Base-by-base conservation (phyloP, 2,329 filamentous ascomycete species). In the Tympanopsis confertula region DNA sequence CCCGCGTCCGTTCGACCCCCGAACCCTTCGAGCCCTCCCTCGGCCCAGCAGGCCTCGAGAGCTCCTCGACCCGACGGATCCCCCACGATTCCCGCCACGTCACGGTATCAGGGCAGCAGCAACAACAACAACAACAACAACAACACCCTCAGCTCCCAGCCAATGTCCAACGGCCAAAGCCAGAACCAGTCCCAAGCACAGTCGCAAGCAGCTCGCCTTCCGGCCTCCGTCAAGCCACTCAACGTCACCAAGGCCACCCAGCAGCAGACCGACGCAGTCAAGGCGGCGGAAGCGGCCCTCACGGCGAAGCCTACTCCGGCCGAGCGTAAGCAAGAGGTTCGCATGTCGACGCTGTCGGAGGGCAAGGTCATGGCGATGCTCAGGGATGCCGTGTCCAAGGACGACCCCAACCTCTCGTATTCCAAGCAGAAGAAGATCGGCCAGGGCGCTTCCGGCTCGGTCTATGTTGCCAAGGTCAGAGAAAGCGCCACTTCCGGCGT, bases 371-470 rank as follows among this genome's bases (percentile, higher is more conserved):
- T 98, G 91, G 82, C 86, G 46, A 91, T 87, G 55, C 72, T 98
- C 38, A 85, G 88, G 55, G 86, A 94, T 47, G 89, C 91, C 5
- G 91, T 98, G 1, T 95, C 88, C 44, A 93, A 94, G 58, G 87
- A 94, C 42, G 88, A 94, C 53, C 91, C 91, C 38, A 83, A 93
- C 50, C 69, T 94, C 47, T 94, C 88, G 18, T 98, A 98, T 66
- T 89, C 88, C 52, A 98, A 98, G 68, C 91, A 96, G 63, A 95
- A 95, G 74, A 98, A 98, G 72, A 96, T 98, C 59, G 91, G 91
- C 15, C 91, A 98, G 59, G 91, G 91, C 62, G 91, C 91, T 39
- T 98, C 91, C 44, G 91, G 91, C 41, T 96, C 89, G 17, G 91
- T 98, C 35, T 98, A 98, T 53, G 89, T 98, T 44, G 91, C 91